Percentiles rank a stretch among this genome's conserved stretches.
Evolutionary conservation across 2,329 filamentous ascomycete species (phyloP).

Genomic region (Penicillium sp.): DNA sequence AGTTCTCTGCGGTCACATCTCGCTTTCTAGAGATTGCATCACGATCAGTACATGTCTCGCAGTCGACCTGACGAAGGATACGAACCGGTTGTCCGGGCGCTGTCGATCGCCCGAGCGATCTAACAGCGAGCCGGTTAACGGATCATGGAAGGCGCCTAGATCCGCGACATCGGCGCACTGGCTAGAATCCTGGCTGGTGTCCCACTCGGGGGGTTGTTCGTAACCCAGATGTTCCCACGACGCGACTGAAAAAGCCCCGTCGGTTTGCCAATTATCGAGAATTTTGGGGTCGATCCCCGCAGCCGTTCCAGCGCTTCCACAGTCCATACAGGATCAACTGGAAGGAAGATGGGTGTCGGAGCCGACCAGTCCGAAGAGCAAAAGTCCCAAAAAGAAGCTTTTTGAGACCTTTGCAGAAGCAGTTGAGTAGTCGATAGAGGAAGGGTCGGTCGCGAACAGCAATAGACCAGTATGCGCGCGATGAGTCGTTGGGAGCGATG

Average conservation of each 20-base stretch:
- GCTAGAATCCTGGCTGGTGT: constrained; percentile 42
- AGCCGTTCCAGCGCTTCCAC: constrained; percentile 36
- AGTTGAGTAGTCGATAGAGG: neutral
- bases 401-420: constrained; percentile 20
- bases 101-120: constrained; percentile 26
- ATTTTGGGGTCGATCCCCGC: constrained; percentile 46
- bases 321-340: constrained; percentile 37
- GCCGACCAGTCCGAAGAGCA: constrained; percentile 18
- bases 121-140: constrained; percentile 27
- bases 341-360: constrained; percentile 14
- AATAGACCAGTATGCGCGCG: neutral
- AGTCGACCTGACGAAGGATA: neutral
- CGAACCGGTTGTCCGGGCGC: constrained; percentile 32
- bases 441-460: neutral
- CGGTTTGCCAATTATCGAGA: constrained; percentile 42
- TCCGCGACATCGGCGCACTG: constrained; percentile 38
- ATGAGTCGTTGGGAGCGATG: constrained; percentile 2
- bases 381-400: constrained; percentile 26
- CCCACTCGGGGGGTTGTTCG: constrained; percentile 40
- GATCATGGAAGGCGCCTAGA: constrained; percentile 31
- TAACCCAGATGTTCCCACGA: constrained; percentile 39
- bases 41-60: neutral
- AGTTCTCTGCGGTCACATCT: constrained; percentile 33
- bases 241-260: constrained; percentile 33
- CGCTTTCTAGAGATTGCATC: constrained; percentile 29